Base-by-base conservation (phyloP, 768 basidiomycete genomes). In the Galerina sulciceps region DNA sequence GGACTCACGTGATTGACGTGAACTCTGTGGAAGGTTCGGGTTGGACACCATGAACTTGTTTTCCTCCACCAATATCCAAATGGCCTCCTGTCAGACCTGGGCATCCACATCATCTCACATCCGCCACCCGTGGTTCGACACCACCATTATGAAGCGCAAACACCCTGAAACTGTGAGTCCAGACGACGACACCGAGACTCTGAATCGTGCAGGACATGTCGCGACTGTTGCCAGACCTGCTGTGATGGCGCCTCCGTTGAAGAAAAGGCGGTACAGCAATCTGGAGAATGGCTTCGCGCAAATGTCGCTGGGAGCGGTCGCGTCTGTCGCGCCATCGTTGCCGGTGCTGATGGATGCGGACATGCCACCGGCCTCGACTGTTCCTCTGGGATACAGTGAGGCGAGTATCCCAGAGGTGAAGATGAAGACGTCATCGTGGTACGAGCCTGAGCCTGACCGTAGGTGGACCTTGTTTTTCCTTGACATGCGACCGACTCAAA, bases 401-500 rank as follows among this genome's bases (percentile, higher is more conserved):
- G 10, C 22, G n/a, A 42, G 36, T 40, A 31, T 49, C 9, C 80
- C 75, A 17, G 89, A 91, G 54, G 75, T 86, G 2, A 81, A 79
- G 45, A 92, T 92, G 90, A 85, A 84, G 59, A 65, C 69, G 9
- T 78, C 78, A 9, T 83, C 85, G 31, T 89, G 86, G 86, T 89
- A 86, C 66, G 88, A 88, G 67, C 80, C 84, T 4, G 89, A 89
- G 66, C 86, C 82, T 62, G 83, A 89, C 67, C 76, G 90, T 91
- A 71, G 64, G 86, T 80, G 34, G 51, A 36, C n/a, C 10, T 35
- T 62, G 34, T 22, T 61, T 37, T 50, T 40, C 45, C 34, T 46
- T 60, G 37, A 26, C 51, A 23, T 34, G 20, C 20, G 44, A 13
- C 50, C n/a, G 11, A 43, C 34, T 55, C 58, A 22, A 43, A n/a